Percentiles rank a stretch among this genome's conserved stretches.
These are phyloP conservation scores for Lindgomyces ingoldianus DNA, from an alignment of 495 filamentous ascomycete species.

Conservation along the genomic window DNA sequence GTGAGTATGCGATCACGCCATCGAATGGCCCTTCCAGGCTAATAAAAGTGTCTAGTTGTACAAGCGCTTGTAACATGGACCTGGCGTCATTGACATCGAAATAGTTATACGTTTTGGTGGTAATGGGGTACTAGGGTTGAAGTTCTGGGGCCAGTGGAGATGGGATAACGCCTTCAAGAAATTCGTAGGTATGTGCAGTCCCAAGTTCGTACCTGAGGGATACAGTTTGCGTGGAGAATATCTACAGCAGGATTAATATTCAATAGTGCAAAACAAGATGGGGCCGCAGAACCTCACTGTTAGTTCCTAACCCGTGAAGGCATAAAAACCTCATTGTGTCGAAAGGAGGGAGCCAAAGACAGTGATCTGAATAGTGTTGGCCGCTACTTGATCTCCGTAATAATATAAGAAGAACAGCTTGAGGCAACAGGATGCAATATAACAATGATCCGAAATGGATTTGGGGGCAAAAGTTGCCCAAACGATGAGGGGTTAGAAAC, in stretches of 20 bases:
- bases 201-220: constrained; percentile 43
- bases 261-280: too few relatives aligned
- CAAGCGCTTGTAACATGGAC: constrained; percentile 26
- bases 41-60: constrained; percentile 33
- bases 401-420: too few relatives aligned
- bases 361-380: too few relatives aligned
- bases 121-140: constrained; percentile 6
- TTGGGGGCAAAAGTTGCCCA: too few relatives aligned
- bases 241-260: neutral
- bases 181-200: constrained; percentile 43
- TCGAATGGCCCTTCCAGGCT: constrained; percentile 45
- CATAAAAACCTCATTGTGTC: constrained; percentile 26
- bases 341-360: too few relatives aligned
- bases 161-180: constrained; percentile 42
- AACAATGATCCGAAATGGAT: too few relatives aligned
- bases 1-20: constrained; percentile 45
- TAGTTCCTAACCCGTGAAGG: constrained; percentile 21
- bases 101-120: constrained; percentile 34
- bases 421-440: too few relatives aligned
- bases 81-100: constrained; percentile 26
- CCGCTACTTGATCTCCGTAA: too few relatives aligned
- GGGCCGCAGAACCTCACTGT: neutral
- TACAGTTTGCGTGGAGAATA: constrained; percentile 20
- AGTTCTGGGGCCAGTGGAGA: constrained; percentile 6
- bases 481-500: too few relatives aligned